Base-by-base conservation (phyloP, 495 filamentous ascomycete genomes). In the Penicillium verhagenii region DNA sequence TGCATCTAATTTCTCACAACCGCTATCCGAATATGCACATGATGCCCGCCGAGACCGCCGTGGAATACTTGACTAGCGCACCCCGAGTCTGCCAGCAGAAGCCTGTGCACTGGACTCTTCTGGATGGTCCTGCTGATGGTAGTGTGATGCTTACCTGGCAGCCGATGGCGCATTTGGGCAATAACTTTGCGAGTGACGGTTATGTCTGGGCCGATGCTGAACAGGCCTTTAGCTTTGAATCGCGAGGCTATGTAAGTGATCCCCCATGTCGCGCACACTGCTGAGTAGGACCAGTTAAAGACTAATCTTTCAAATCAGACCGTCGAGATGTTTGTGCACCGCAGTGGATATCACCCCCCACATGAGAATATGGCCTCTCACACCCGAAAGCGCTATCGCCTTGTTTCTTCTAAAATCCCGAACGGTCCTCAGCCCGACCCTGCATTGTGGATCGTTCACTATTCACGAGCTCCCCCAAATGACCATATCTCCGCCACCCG, bases 391-490 rank as follows among this genome's bases (percentile, higher is more conserved):
- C 87, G 93, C 35, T 97, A 95, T 72, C 91, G 92, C 46, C 82
- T 98, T 25, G 73, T 84, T 35, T 83, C 83, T 13, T 70, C 80
- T 9, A 86, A 82, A 63, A 76, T 78, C 19, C 81, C 82, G 9
- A 81, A 79, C 42, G 79, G 80, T 13, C 82, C 87, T 14, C 79
- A 80, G 20, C 80, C 87, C 39, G 91, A 97, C 69, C 86, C 88
- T 6, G 86, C 85, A 16, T 76, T 97, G 28, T 97, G 91, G 91
- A 87, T 98, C 51, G 83, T 96, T n/a, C 94, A 98, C 72, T 98
- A 97, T 65, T 81, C 84, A 24, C 82, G 82, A 45, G 77, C 87
- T 21, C 88, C 95, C 10, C 86, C 79, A 28, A 72, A 79, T 26
- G 83, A 95, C 53, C 85, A 88, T 50, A 74, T 91, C 33, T 87